Percentiles rank a stretch among this genome's conserved stretches.
Conservation (phyloP, 257 asterid species). For the Gardenia jasminoides region DNA sequence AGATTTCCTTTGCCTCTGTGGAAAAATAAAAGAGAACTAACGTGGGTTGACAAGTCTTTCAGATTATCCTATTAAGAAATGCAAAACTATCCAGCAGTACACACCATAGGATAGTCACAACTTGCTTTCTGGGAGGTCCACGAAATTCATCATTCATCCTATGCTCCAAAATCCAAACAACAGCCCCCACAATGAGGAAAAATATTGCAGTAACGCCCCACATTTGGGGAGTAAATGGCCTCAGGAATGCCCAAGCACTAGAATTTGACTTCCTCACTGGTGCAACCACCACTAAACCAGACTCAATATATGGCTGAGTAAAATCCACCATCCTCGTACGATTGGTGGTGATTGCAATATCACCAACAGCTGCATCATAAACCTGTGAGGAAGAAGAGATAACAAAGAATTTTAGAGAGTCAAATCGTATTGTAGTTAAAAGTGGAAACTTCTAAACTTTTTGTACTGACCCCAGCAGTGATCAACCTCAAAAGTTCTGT, state of each 20-base stretch:
- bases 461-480: conserved; percentile 43
- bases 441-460: conserved; percentile 1
- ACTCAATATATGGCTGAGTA: conserved; percentile 62
- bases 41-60: neutral
- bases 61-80: neutral
- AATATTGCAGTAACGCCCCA: conserved; percentile 47
- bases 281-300: conserved; percentile 58
- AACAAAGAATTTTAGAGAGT: neutral
- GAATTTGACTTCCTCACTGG: conserved; percentile 44
- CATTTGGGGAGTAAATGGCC: conserved; percentile 48
- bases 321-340: conserved; percentile 58
- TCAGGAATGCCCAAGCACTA: conserved; percentile 47
- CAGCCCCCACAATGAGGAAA: conserved; percentile 44
- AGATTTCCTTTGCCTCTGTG: too few relatives aligned
- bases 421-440: neutral
- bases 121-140: conserved; percentile 55
- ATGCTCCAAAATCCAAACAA: conserved; percentile 61
- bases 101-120: conserved; percentile 53
- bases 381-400: conserved; percentile 32
- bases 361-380: conserved; percentile 58
- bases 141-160: conserved; percentile 54
- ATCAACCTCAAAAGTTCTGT: conserved; percentile 47
- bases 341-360: conserved; percentile 53
- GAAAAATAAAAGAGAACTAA: neutral
- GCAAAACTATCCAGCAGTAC: conserved; percentile 1